phyloP scores from a whole-genome alignment of 208 protist genomes.

The Crithidia fasciculata region DNA sequence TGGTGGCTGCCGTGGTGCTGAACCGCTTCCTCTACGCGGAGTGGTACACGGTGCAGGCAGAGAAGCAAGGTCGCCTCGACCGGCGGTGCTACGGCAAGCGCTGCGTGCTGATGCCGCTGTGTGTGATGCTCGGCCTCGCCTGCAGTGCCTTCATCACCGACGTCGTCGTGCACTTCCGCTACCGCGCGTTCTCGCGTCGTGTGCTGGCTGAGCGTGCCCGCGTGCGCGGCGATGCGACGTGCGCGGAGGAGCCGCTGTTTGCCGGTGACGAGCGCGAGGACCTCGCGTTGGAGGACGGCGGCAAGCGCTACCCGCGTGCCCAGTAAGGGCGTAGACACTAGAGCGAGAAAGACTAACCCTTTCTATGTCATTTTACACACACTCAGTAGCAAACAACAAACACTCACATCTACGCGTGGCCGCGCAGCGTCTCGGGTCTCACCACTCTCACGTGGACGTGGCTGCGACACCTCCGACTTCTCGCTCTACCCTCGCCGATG shows the following conservation, averaged over 20 bases:
- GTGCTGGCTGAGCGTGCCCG: conserved; percentile 44
- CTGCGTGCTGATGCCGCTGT: conserved; percentile 38
- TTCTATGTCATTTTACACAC: too few relatives aligned
- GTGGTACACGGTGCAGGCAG: conserved; percentile 50
- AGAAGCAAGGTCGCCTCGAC: conserved; percentile 22
- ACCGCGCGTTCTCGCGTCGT: conserved; percentile 29
- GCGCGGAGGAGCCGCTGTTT: neutral
- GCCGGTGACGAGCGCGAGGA: neutral
- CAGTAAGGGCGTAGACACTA: neutral
- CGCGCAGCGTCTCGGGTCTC: too few relatives aligned
- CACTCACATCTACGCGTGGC: too few relatives aligned
- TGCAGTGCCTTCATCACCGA: conserved; percentile 27
- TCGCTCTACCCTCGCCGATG: too few relatives aligned
- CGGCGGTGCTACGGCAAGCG: conserved; percentile 18
- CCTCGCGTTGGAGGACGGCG: neutral
- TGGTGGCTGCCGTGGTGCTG: conserved; percentile 43
- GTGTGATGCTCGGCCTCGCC: conserved; percentile 31
- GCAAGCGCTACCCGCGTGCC: conserved; percentile 2
- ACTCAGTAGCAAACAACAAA: too few relatives aligned
- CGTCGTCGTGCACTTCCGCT: conserved; percentile 32
- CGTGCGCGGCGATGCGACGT: conserved; percentile 30
- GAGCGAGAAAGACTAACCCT: too few relatives aligned
- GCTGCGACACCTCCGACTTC: too few relatives aligned
- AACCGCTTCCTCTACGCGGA: conserved; percentile 60
- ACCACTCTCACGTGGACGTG: too few relatives aligned